Percentiles rank a stretch among this genome's conserved stretches.
phyloP scores from a whole-genome alignment of 345 rosid genomes.

The Bruguiera gymnorhiza region DNA sequence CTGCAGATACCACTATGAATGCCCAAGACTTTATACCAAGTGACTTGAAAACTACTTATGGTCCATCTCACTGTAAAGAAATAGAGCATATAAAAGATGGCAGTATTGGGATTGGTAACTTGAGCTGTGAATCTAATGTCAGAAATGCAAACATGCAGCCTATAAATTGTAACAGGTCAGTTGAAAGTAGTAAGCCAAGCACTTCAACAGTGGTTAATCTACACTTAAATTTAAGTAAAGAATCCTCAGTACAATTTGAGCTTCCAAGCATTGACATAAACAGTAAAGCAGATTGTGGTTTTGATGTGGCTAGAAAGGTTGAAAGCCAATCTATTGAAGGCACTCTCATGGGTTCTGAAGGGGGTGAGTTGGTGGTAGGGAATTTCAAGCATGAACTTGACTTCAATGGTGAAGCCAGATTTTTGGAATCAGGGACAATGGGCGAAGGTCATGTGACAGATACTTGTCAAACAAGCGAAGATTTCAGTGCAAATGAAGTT shows the following conservation, averaged over 20 bases:
- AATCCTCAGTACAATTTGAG: conserved; percentile 24
- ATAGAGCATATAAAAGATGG: conserved; percentile 22
- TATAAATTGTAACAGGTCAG: conserved; percentile 21
- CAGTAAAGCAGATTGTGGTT: conserved; percentile 16
- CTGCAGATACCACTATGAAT: conserved; percentile 18
- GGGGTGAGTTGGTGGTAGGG: conserved; percentile 2
- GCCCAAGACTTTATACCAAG: conserved; percentile 19
- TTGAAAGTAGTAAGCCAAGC: conserved; percentile 13
- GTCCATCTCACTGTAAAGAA: conserved; percentile 17
- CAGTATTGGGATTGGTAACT: conserved; percentile 18
- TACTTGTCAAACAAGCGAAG: conserved; percentile 18
- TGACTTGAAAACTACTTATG: conserved; percentile 23
- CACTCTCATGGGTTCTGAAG: conserved; percentile 11
- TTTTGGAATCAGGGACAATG: conserved; percentile 13
- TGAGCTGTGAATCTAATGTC: conserved; percentile 9
- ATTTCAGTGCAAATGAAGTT: conserved; percentile 20
- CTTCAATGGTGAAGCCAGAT: conserved; percentile 30
- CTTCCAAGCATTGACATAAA: conserved; percentile 18
- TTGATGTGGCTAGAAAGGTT: conserved; percentile 12
- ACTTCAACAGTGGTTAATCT: conserved; percentile 22
- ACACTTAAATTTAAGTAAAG: conserved; percentile 17
- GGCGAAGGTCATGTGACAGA: not conserved
- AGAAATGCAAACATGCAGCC: conserved; percentile 25
- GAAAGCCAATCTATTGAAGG: conserved; percentile 25
- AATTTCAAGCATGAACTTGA: conserved; percentile 25